phyloP scores from a whole-genome alignment of 345 rosid species.

The Acer yangbiense region DNA sequence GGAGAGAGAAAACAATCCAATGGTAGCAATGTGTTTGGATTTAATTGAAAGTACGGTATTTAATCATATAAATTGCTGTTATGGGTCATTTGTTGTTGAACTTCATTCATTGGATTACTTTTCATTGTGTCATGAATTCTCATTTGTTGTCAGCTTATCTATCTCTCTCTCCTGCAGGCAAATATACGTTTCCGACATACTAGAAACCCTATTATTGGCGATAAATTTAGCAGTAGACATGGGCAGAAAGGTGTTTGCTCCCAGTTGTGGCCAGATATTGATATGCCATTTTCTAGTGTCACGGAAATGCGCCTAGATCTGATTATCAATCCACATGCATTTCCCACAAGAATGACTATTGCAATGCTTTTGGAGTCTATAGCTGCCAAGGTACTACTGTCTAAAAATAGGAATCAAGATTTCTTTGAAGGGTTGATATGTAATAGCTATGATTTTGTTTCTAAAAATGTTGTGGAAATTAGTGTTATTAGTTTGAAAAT shows the following conservation, averaged over 20 bases:
- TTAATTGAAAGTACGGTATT: not conserved
- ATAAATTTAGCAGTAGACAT: conserved; percentile 97
- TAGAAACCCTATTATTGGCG: conserved; percentile 92
- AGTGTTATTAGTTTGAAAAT: not conserved
- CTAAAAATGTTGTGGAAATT: not conserved
- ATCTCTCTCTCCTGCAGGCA: conserved; percentile 42
- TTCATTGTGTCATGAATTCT: not conserved
- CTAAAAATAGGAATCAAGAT: conserved; percentile 2
- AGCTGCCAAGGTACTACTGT: conserved; percentile 78
- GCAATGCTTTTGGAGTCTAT: conserved; percentile 97
- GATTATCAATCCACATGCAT: conserved; percentile 97
- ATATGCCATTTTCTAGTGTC: conserved; percentile 95
- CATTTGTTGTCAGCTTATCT: not conserved
- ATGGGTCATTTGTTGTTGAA: not conserved
- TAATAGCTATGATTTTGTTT: not conserved
- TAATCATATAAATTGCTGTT: conserved; percentile 2
- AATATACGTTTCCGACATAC: conserved; percentile 87
- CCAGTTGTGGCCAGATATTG: conserved; percentile 93
- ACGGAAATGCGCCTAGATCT: conserved; percentile 99
- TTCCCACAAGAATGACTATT: conserved; percentile 98
- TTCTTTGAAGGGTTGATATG: not conserved
- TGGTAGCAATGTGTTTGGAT: not conserved
- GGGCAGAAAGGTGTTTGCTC: conserved; percentile 99
- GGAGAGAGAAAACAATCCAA: not conserved
- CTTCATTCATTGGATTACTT: not conserved